Base-by-base conservation (phyloP, 2,329 filamentous ascomycete genomes). In the Westerdykella sp. region DNA sequence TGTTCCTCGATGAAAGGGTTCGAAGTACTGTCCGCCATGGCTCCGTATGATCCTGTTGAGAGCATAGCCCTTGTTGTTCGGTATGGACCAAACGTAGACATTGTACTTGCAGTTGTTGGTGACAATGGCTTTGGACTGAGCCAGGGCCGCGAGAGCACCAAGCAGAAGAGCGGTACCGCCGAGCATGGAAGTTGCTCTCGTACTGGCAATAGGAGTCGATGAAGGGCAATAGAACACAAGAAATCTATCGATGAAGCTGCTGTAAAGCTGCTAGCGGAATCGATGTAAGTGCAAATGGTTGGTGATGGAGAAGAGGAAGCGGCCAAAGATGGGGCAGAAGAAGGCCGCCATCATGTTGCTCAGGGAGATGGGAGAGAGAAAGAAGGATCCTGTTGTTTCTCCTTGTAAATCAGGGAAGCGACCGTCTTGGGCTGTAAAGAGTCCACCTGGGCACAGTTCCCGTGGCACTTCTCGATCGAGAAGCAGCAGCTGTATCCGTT, bases 51-150 rank as follows among this genome's bases (percentile, higher is more conserved):
- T 36, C 13, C 56, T 40, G 44, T 53, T 53, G 25, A 50, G 42
- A 25, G 52, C 49, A 15, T 43, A 40, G 34, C 46, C 49, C 10
- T 37, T 15, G 25, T 41, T 23, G 4, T 44, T 34, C 5, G 56
- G 56, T 12, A 60, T 43, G 12, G 53, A 55, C 56, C 55, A 60
- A 36, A 58, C 30, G 40, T 55, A 57, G 38, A 59, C 45, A 2
- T 44, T 42, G 34, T 52, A 31, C 2, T 39, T 30, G 37, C 59
- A 62, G 30, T 51, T 39, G 46, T 62, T 62, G 45, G 48, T 59
- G 51, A 62, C 50, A 21, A 60, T 53, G 39, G 56, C 56, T 42
- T 53, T 56, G 28, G 57, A 44, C 4, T 54, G 51, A 34, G 43
- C 46, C 15, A 59, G 36, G 42, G 53, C 48, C 40, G 52, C 47